Conservation (phyloP, 352 stramenopile genomes). For the Pythium scleroteichum region DNA sequence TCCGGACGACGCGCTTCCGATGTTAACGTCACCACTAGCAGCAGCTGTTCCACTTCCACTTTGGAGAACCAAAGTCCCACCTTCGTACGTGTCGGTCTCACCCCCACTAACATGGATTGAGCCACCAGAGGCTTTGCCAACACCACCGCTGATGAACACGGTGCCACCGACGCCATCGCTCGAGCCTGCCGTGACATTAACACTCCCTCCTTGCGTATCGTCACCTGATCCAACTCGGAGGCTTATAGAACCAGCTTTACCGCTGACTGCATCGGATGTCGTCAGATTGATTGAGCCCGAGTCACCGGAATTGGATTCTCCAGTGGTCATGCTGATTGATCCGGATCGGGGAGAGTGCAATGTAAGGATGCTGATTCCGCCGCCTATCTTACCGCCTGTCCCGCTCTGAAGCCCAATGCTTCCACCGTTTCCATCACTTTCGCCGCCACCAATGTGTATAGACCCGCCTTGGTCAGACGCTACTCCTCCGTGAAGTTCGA, state of each 20-base stretch:
- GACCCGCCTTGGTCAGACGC: slow-evolving; percentile 22
- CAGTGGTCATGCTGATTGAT: no score
- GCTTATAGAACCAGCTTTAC: slow-evolving; percentile 33
- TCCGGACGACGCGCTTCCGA: slow-evolving; percentile 19
- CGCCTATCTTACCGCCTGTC: not conserved
- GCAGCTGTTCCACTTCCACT: slow-evolving; percentile 25
- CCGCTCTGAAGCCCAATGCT: not conserved
- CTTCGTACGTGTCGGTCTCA: slow-evolving; percentile 4
- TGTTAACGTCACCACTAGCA: slow-evolving; percentile 27
- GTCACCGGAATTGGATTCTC: no score
- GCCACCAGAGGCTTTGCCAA: no score
- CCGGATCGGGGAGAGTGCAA: no score
- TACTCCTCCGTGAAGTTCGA: slow-evolving; percentile 29
- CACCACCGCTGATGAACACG: not conserved
- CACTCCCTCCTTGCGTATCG: slow-evolving; percentile 7
- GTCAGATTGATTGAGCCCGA: slow-evolving; percentile 8
- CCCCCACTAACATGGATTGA: not conserved
- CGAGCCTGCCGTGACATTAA: slow-evolving; percentile 30
- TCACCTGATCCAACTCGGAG: slow-evolving; percentile 14
- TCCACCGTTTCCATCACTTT: not conserved
- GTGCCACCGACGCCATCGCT: slow-evolving; percentile 27
- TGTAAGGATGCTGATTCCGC: not conserved
- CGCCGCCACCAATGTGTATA: not conserved
- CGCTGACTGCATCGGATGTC: slow-evolving; percentile 28
- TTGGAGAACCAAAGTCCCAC: slow-evolving; percentile 29